Evolutionary conservation across 108 stramenopile species (phyloP).

Genomic region (Fragilaria radians): DNA sequence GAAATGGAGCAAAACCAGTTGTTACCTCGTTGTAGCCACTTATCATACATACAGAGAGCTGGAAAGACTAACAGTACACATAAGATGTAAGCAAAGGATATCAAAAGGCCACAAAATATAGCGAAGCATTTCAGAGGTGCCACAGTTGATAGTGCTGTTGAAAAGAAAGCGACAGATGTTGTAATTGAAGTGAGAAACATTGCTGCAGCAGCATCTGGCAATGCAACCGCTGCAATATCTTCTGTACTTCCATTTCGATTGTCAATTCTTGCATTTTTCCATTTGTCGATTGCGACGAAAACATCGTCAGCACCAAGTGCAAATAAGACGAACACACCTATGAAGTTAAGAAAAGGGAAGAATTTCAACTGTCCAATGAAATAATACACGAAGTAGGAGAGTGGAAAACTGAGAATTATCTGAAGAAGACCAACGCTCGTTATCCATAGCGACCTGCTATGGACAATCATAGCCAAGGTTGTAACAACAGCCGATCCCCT

Average conservation of each 20-base stretch:
- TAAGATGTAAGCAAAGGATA: constrained; percentile 48
- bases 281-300: constrained; percentile 50
- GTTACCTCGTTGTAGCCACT: constrained; percentile 3
- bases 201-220: constrained; percentile 47
- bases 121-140: constrained; percentile 46
- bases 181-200: constrained; percentile 48
- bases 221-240: constrained; percentile 35
- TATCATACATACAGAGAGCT: constrained; percentile 50
- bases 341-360: constrained; percentile 62
- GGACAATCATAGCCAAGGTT: constrained; percentile 36
- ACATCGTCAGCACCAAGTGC: constrained; percentile 55
- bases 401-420: constrained; percentile 41
- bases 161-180: constrained; percentile 44
- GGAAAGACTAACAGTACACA: constrained; percentile 41
- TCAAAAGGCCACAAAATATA: constrained; percentile 49
- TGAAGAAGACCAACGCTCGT: constrained; percentile 40
- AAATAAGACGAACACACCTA: constrained; percentile 51
- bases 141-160: constrained; percentile 41
- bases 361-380: constrained; percentile 38
- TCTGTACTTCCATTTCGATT: constrained; percentile 24
- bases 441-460: constrained; percentile 42
- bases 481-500: constrained; percentile 34
- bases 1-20: too few relatives aligned
- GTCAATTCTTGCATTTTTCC: constrained; percentile 38
- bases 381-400: constrained; percentile 48